Evolutionary conservation across 2,329 filamentous ascomycete species (phyloP), one percentile per base, ranked within the genome.

Genomic region (Fusarium xylarioides): DNA sequence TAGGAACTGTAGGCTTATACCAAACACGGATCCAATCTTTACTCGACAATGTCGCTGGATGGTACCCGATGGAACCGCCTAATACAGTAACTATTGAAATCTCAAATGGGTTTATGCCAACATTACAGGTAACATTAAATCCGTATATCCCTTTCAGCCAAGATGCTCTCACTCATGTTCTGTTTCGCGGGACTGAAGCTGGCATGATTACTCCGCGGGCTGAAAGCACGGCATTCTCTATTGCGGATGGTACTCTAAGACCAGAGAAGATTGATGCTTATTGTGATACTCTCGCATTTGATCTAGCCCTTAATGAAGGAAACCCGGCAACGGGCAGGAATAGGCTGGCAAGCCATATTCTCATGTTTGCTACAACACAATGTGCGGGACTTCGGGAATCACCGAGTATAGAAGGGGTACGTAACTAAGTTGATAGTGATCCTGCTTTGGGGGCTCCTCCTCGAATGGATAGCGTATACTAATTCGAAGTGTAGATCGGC

Each of bases 381-480:
- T 21, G 30, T 21, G 38, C 5, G 9, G 30, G 4, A 3, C n/a
- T 26, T 16, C 16, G 44, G 16, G n/a, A 9, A 21, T 4, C 0
- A 5, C 5, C 38, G 7, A 46, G 12, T 1, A 19, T 46, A 26
- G 28, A 26, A 46, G 53, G 53, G 30, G 53, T 56, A 46, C 4
- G 52, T 42, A 23, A 3, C 19, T 6, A 2, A 4, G 4, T 26
- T 19, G 23, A 2, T 21, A 0, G 4, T 21, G 23, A 28, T 21
- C 4, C 15, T 53, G 18, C 19, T 3, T n/a, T 21, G 26, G 26
- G 5, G 26, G 5, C 26, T 26, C 26, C 23, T 30, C 15, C 8
- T 30, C 1, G 28, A 5, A 0, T 12, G 28, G 2, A 18, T 4
- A n/a, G 3, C 11, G 5, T 7, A 5, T 4, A 21, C 28, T 56